phyloP scores from a whole-genome alignment of 1,139 yeast genomes.

The Lizanozyma gosingica region DNA sequence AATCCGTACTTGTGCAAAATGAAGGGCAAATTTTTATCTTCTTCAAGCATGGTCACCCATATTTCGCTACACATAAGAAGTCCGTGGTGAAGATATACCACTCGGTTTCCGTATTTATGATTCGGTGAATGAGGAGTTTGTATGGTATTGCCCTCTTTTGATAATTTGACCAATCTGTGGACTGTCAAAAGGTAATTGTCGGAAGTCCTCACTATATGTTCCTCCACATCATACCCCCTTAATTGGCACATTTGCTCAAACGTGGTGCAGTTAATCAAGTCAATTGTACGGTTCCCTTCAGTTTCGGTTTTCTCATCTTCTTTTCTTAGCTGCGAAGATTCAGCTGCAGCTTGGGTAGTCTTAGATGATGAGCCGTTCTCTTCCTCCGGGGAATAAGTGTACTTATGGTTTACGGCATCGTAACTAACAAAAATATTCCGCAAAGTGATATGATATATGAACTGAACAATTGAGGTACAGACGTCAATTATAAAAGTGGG shows the following conservation, averaged over 20 bases:
- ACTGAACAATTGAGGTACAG: conserved; percentile 8
- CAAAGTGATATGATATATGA: conserved; percentile 12
- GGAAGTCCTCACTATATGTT: conserved; percentile 29
- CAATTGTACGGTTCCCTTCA: conserved; percentile 22
- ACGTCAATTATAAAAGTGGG: conserved; percentile 9
- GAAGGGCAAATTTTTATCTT: conserved; percentile 63
- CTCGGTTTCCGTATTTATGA: conserved; percentile 17
- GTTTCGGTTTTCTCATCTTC: conserved; percentile 11
- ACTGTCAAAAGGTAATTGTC: conserved; percentile 32
- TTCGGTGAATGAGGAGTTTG: background rate
- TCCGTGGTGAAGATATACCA: conserved; percentile 85
- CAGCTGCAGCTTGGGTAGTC: conserved; percentile 3
- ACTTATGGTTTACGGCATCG: background rate
- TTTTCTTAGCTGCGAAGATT: conserved; percentile 4
- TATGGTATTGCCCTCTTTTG: background rate
- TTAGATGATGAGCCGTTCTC: conserved; percentile 1
- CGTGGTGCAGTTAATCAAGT: conserved; percentile 22
- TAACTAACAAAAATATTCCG: conserved; percentile 16
- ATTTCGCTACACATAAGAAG: conserved; percentile 84
- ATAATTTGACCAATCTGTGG: conserved; percentile 17
- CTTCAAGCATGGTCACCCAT: conserved; percentile 69
- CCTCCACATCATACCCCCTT: conserved; percentile 33
- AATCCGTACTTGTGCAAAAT: conserved; percentile 69
- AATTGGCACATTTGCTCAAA: conserved; percentile 27
- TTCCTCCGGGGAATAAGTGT: background rate